A percentile compares a stretch with the other conserved stretches of the same genome.
Evolutionary conservation across 768 basidiomycete species (phyloP).

Genomic region (Russula sp.): DNA sequence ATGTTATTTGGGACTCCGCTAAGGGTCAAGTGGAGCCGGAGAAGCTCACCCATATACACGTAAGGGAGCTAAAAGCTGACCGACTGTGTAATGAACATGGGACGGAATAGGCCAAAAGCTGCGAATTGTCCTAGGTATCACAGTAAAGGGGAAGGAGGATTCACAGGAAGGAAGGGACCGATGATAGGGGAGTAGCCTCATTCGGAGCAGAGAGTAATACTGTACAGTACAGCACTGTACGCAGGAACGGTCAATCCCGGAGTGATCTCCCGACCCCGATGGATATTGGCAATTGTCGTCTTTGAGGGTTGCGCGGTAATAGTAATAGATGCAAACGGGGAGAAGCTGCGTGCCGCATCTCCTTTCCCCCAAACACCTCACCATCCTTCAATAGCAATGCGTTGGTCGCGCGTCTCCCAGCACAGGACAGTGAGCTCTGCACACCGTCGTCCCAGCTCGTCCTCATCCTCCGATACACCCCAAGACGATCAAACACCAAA

Average conservation of each 20-base stretch:
- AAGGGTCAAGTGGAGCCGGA: no score
- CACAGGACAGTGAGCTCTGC: not conserved
- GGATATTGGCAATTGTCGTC: not conserved
- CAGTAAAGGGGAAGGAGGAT: no score
- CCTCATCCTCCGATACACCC: conserved; percentile 10
- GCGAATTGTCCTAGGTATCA: no score
- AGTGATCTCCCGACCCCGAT: not conserved
- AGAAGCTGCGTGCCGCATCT: not conserved
- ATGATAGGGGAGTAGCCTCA: not conserved
- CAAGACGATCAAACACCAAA: not conserved
- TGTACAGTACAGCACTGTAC: no score
- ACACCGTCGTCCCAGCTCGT: not conserved
- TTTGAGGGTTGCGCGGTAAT: not conserved
- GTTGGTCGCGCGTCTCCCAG: not conserved
- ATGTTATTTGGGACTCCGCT: no score
- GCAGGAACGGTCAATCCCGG: no score
- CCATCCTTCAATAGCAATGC: conserved; percentile 1
- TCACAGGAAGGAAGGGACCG: no score
- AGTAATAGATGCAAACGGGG: not conserved
- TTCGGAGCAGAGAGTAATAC: not conserved
- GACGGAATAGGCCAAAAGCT: no score
- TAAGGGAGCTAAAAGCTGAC: no score
- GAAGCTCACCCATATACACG: no score
- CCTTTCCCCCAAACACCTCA: not conserved
- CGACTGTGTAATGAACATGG: no score